phyloP scores from a whole-genome alignment of 2,329 filamentous ascomycete species.

The Emmonsiellopsis sp. region DNA sequence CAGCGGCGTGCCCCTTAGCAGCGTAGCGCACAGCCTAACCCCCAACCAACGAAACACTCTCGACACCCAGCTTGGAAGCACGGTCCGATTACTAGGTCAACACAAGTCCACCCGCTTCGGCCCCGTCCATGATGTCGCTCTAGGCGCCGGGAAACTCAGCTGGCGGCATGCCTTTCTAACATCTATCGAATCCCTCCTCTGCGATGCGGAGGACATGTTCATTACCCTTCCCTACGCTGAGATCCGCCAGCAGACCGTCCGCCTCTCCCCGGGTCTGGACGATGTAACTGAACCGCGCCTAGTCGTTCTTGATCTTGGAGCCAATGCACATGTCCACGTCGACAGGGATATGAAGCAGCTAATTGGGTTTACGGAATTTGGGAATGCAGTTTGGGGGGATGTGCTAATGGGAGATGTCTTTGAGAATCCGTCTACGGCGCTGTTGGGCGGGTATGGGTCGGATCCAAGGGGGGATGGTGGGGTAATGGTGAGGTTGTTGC shows the following conservation, averaged over 20 bases:
- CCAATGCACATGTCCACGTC: slow-evolving; percentile 43
- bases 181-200: slow-evolving; percentile 45
- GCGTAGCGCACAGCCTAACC: slow-evolving; percentile 15
- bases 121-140: slow-evolving; percentile 38
- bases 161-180: slow-evolving; percentile 47
- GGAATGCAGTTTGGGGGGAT: slow-evolving; percentile 49
- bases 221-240: slow-evolving; percentile 48
- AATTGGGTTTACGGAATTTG: slow-evolving; percentile 45
- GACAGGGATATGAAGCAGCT: slow-evolving; percentile 40
- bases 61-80: slow-evolving; percentile 26
- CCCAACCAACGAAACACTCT: slow-evolving; percentile 22
- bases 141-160: slow-evolving; percentile 36
- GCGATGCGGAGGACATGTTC: slow-evolving; percentile 51
- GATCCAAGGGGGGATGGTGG: slow-evolving; percentile 11
- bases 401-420: slow-evolving; percentile 45
- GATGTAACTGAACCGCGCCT: slow-evolving; percentile 43
- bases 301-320: slow-evolving; percentile 42
- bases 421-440: slow-evolving; percentile 25
- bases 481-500: too few relatives aligned
- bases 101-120: slow-evolving; percentile 44
- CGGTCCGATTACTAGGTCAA: slow-evolving; percentile 35
- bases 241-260: slow-evolving; percentile 42
- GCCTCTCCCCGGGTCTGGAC: slow-evolving; percentile 39
- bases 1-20: slow-evolving; percentile 23
- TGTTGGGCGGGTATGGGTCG: slow-evolving; percentile 28